Percentiles rank a stretch among this genome's conserved stretches.
Evolutionary conservation across 208 protist species (phyloP).

Genomic region (Phytomonas sp.): DNA sequence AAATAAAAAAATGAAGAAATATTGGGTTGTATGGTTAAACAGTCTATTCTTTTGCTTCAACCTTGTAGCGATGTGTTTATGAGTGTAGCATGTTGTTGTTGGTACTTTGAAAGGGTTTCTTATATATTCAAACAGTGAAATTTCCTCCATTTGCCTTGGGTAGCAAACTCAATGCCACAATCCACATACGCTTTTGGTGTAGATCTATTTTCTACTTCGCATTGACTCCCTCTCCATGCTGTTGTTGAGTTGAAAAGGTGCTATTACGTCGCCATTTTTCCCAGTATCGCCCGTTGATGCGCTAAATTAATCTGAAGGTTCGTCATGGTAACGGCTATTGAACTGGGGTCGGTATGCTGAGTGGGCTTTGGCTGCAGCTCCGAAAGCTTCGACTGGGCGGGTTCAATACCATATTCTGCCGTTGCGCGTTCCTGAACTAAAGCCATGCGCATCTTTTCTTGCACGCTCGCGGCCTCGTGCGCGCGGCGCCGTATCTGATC

Average conservation of each 20-base stretch:
- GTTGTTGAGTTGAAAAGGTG: background rate
- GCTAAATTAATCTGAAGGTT: conserved; percentile 75
- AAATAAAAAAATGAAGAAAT: background rate
- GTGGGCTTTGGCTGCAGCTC: background rate
- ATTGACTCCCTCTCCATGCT: background rate
- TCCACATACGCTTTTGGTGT: background rate
- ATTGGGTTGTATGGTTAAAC: background rate
- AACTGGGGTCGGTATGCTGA: conserved; percentile 10
- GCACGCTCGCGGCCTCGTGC: conserved; percentile 43
- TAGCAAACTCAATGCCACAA: background rate
- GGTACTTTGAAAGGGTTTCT: background rate
- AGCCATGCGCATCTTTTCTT: conserved; percentile 47
- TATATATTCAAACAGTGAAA: conserved; percentile 11
- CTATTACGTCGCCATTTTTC: conserved; percentile 6
- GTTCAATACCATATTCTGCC: conserved; percentile 5
- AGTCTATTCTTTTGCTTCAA: conserved; percentile 1
- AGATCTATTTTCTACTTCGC: background rate
- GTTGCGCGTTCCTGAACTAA: conserved; percentile 30
- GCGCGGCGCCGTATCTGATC: conserved; percentile 55
- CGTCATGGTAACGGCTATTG: conserved; percentile 28
- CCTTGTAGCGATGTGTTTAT: background rate
- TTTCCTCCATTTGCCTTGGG: background rate
- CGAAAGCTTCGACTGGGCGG: background rate
- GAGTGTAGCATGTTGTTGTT: background rate
- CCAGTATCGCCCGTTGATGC: conserved; percentile 68